These are phyloP conservation scores for Kazachstania africana DNA, from an alignment of 805 yeast genomes.

Conservation along the genomic window DNA sequence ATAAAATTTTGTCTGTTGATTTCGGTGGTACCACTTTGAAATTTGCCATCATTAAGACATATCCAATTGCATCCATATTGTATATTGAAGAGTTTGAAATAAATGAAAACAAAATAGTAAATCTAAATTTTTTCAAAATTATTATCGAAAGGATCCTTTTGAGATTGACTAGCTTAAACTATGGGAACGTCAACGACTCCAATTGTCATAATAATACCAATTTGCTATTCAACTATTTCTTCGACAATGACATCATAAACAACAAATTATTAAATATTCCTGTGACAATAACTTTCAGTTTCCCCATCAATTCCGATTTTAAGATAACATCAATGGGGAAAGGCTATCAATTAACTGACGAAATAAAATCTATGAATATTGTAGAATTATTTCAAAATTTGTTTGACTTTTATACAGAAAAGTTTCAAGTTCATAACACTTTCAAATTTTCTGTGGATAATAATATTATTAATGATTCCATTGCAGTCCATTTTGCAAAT, in stretches of 20 bases:
- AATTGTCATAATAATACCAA: too few relatives aligned
- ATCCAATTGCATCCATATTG: constrained; percentile 7
- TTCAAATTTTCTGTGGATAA: constrained; percentile 30
- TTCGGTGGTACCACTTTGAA: constrained; percentile 22
- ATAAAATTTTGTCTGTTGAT: constrained; percentile 15
- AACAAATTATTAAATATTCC: constrained; percentile 3
- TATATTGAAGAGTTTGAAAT: constrained; percentile 7
- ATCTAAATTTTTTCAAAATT: constrained; percentile 11
- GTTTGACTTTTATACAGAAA: constrained; percentile 11
- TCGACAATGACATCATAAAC: constrained; percentile 3
- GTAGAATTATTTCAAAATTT: constrained; percentile 30
- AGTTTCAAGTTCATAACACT: constrained; percentile 3
- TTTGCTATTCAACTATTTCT: constrained; percentile 12
- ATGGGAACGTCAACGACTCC: too few relatives aligned
- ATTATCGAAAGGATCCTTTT: constrained; percentile 11
- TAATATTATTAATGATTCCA: constrained; percentile 46
- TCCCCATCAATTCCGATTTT: constrained; percentile 20
- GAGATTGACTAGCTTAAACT: constrained; percentile 4
- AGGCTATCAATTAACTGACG: constrained; percentile 40
- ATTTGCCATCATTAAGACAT: constrained; percentile 9
- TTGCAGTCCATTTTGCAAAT: constrained; percentile 53
- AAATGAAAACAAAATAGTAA: constrained; percentile 7
- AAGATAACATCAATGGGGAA: constrained; percentile 45
- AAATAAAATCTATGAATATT: constrained; percentile 32
- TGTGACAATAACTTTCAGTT: constrained; percentile 26